These are phyloP conservation scores for Somion occarium DNA, from an alignment of 1,284 basidiomycete genomes.

Conservation along the genomic window DNA sequence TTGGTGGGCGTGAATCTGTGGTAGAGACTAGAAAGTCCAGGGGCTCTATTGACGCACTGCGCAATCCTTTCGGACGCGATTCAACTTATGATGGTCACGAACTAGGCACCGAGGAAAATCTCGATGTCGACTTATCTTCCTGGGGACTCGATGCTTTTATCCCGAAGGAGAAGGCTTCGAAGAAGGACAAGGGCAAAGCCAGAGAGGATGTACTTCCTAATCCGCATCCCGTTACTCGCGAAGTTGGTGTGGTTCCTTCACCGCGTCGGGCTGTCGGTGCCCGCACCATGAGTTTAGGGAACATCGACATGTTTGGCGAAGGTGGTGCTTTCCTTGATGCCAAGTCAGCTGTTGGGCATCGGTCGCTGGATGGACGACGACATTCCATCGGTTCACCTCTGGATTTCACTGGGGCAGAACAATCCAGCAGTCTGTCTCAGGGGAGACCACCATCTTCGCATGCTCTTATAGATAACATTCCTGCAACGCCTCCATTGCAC, in stretches of 20 bases:
- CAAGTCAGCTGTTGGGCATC: constrained; percentile 16
- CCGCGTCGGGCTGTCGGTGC: constrained; percentile 29
- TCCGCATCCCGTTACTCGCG: constrained; percentile 30
- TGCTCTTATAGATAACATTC: constrained; percentile 40
- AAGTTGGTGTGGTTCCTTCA: constrained; percentile 11
- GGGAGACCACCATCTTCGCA: constrained; percentile 47
- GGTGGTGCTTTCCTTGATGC: constrained; percentile 42
- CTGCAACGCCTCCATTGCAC: constrained; percentile 38
- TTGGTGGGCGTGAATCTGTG: constrained; percentile 42
- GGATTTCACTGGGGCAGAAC: constrained; percentile 44
- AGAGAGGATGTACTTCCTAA: constrained; percentile 43
- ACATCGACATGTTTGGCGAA: constrained; percentile 47
- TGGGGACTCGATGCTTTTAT: constrained; percentile 79
- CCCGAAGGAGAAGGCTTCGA: constrained; percentile 40
- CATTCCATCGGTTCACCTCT: constrained; percentile 53
- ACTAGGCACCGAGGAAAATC: constrained; percentile 36
- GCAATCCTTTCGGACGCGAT: constrained; percentile 66
- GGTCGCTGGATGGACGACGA: constrained; percentile 27
- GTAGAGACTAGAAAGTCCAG: constrained; percentile 41
- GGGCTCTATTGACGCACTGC: constrained; percentile 55
- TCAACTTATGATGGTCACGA: constrained; percentile 51
- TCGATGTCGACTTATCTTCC: constrained; percentile 68
- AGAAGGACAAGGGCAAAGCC: constrained; percentile 38
- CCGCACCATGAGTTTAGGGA: constrained; percentile 62
- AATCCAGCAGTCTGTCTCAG: constrained; percentile 33